Evolutionary conservation across 106 monocot genomes (phyloP), one percentile per base, ranked within the genome.

Genomic region (Dendrobium chrysotoxum): DNA sequence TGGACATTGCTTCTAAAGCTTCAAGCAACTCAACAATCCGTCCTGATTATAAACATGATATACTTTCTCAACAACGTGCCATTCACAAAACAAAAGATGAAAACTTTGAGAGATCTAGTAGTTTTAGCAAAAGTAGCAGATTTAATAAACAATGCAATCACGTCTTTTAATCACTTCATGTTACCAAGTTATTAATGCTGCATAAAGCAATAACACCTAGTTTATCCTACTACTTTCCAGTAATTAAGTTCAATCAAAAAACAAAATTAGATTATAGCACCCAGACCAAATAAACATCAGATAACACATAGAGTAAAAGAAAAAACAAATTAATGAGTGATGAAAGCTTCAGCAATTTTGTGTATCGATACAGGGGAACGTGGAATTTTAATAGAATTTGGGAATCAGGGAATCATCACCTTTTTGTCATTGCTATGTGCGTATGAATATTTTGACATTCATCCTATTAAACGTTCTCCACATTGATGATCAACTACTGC

Each of bases 1-100:
- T 87, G 54, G 84, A 78, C 98, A 98, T 98, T 72, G 94, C 88
- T 85, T 98, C 98, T 77, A 98, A 83, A 83, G 98, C 98, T 83
- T 98, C 94, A 84, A 98, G 91, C 82, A 98, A 82, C 84, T 95
- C 92, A 83, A 91, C 92, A 83, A 84, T 75, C 76, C 98, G 87
- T 88, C 98, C 98, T 98, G 91, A 77, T 50, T 13, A 50, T 92
- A 61, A 87, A 76, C 82, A 81, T 82, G 85, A 82, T 47, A 82
- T 65, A 72, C 80, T 47, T 85, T 53, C 79, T 92, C 84, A 84
- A 87, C 40, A 57, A 83, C 82, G 44, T 78, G 75, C 53, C 75
- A 61, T 50, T 72, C 77, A 47, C 71, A 82, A 26, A 40, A 35
- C 31, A 66, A 40, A 80, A 58, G 30, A 41, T 18, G 1, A 71